Evolutionary conservation across 2,329 filamentous ascomycete species (phyloP).

Genomic region (Colletotrichum tropicicola): DNA sequence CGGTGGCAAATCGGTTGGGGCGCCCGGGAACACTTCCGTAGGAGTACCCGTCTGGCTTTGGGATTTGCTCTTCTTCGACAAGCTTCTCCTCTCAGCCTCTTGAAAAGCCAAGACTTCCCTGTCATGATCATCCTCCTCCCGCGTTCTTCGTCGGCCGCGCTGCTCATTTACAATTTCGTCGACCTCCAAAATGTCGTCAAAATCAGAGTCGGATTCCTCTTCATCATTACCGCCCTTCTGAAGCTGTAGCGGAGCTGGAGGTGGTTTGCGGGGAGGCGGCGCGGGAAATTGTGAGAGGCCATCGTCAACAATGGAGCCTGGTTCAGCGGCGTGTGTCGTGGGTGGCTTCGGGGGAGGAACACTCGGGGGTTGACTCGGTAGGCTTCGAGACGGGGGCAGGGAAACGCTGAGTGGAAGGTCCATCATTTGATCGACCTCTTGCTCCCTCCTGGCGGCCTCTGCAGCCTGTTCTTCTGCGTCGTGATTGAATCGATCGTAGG

Average conservation of each 20-base stretch:
- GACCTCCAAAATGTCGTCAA: slow-evolving; percentile 79
- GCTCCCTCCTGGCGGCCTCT: slow-evolving; percentile 54
- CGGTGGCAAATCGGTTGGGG: slow-evolving; percentile 43
- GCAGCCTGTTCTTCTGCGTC: slow-evolving; percentile 61
- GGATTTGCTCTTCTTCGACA: slow-evolving; percentile 77
- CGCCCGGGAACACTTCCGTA: slow-evolving; percentile 44
- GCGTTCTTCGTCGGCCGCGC: slow-evolving; percentile 82
- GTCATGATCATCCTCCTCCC: slow-evolving; percentile 86
- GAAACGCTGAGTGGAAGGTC: slow-evolving; percentile 60
- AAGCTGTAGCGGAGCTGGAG: slow-evolving; percentile 85
- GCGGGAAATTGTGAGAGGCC: slow-evolving; percentile 61
- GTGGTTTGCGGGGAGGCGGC: slow-evolving; percentile 78
- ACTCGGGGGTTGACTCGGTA: slow-evolving; percentile 61
- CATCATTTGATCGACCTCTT: slow-evolving; percentile 49
- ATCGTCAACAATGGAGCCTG: slow-evolving; percentile 58
- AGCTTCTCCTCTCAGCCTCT: slow-evolving; percentile 75
- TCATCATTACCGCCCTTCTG: slow-evolving; percentile 60
- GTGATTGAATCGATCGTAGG: slow-evolving; percentile 63
- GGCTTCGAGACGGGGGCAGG: slow-evolving; percentile 64
- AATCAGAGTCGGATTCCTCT: slow-evolving; percentile 80
- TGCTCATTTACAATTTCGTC: slow-evolving; percentile 68
- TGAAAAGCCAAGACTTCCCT: slow-evolving; percentile 74
- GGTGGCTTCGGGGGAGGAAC: slow-evolving; percentile 63
- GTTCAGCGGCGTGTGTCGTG: slow-evolving; percentile 44
- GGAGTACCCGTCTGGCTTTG: slow-evolving; percentile 52